Evolutionary conservation across 495 filamentous ascomycete species (phyloP), one percentile per base, ranked within the genome.

Genomic region (Daldinia grandis): DNA sequence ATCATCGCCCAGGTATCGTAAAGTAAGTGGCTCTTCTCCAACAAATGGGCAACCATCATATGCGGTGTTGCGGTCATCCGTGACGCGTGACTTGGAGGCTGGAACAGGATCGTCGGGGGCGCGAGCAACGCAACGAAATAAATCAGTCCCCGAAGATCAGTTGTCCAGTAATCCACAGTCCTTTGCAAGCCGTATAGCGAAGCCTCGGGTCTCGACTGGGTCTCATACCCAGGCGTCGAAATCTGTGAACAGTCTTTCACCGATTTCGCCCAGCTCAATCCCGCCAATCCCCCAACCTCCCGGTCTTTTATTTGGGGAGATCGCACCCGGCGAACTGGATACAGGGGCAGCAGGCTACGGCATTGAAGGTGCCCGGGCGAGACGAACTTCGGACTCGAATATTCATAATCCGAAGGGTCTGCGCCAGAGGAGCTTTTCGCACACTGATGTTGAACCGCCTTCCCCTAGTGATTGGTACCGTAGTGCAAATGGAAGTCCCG

Each of bases 401-500:
- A 44, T 82, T 33, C 73, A 78, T 17, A 76, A 77, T 44, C 58
- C 71, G 19, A 68, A 65, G 12, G 74, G 74, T 37, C 54, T 71
- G 40, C 83, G 81, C 49, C 79, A 79, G 44, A 74, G 83, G 50
- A 81, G 79, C 61, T 74, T 79, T 40, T 85, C 83, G 12, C 78
- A 84, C 64, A 75, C 80, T n/a, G 80, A 83, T 56, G 71, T 76
- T 38, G 82, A 85, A 62, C 84, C 84, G 5, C 74, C 82, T 40
- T 86, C 84, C 10, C 83, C 85, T 28, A 85, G 81, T 7, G 84
- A 84, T 54, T 86, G 85, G 85, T 86, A 87, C 63, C 84, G 82
- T 37, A 78, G 71, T 5, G 75, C 71, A 30, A 69, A 66, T 68
- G 57, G 75, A 68, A 37, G 69, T 69, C 55, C 78, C 55, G 62